phyloP scores from a whole-genome alignment of 1,139 yeast species.

The Yamadazyma friedrichii region DNA sequence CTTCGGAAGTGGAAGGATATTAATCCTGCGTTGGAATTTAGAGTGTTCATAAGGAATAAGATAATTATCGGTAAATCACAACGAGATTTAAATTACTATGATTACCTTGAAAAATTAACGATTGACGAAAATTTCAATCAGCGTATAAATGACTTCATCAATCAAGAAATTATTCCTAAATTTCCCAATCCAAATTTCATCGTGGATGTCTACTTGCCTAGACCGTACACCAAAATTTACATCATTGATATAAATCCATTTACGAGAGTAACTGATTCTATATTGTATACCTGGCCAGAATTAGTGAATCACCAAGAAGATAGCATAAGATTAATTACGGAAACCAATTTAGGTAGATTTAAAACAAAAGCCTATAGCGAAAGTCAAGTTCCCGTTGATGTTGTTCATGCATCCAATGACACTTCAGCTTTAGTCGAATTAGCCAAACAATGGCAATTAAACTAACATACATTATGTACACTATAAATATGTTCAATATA shows the following conservation, averaged over 20 bases:
- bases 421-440: conserved; percentile 63
- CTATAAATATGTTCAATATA: too few species aligned
- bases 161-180: conserved; percentile 38
- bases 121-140: conserved; percentile 34
- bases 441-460: conserved; percentile 53
- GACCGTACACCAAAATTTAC: conserved; percentile 64
- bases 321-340: conserved; percentile 63
- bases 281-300: conserved; percentile 85
- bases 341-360: conserved; percentile 69
- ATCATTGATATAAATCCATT: conserved; percentile 87
- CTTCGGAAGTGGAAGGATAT: conserved; percentile 76
- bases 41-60: conserved; percentile 71
- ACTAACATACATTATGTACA: too few species aligned
- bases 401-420: conserved; percentile 78
- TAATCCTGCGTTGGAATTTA: conserved; percentile 87
- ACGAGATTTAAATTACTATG: conserved; percentile 81
- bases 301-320: conserved; percentile 34
- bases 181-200: conserved; percentile 62
- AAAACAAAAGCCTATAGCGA: conserved; percentile 82
- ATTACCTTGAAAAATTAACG: conserved; percentile 54
- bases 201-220: conserved; percentile 78
- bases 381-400: conserved; percentile 87
- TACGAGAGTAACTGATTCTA: conserved; percentile 69
- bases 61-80: conserved; percentile 74
- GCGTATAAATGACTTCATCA: conserved; percentile 56